Conservation (phyloP, 176 grass and related monocot genomes). For the Stipa capillata region DNA sequence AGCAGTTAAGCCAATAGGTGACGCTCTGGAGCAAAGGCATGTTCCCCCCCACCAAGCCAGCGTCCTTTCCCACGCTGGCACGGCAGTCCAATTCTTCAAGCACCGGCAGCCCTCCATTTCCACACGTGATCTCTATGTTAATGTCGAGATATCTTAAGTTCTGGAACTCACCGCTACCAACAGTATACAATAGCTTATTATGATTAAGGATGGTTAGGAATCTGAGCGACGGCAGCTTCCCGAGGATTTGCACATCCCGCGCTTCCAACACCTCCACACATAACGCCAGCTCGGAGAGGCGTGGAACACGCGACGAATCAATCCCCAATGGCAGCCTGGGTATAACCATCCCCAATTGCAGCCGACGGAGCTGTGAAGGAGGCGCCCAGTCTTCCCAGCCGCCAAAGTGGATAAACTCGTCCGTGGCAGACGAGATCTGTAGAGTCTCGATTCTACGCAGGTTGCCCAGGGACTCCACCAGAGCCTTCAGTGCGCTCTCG, state of each 20-base stretch:
- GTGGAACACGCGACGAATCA: not conserved
- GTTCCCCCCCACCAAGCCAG: not conserved
- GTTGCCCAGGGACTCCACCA: not conserved
- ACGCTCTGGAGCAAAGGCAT: not conserved
- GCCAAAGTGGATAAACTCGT: not conserved
- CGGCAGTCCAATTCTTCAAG: not conserved
- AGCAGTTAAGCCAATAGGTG: not conserved
- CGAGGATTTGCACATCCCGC: not conserved
- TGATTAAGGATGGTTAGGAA: no score
- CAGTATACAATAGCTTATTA: not conserved
- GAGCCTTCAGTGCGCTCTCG: not conserved
- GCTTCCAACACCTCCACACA: not conserved
- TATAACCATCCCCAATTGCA: not conserved
- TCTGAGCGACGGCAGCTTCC: not conserved
- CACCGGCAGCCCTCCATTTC: not conserved
- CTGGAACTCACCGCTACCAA: not conserved
- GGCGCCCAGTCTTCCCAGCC: not conserved
- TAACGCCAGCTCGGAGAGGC: not conserved
- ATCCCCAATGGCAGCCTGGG: not conserved
- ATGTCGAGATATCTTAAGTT: not conserved
- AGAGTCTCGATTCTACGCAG: no score
- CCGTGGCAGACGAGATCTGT: no score
- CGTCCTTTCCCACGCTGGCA: not conserved
- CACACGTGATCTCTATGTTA: not conserved
- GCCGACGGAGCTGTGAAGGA: not conserved